phyloP scores from a whole-genome alignment of 805 yeast species.

The Zygosaccharomyces kombuchaensis region DNA sequence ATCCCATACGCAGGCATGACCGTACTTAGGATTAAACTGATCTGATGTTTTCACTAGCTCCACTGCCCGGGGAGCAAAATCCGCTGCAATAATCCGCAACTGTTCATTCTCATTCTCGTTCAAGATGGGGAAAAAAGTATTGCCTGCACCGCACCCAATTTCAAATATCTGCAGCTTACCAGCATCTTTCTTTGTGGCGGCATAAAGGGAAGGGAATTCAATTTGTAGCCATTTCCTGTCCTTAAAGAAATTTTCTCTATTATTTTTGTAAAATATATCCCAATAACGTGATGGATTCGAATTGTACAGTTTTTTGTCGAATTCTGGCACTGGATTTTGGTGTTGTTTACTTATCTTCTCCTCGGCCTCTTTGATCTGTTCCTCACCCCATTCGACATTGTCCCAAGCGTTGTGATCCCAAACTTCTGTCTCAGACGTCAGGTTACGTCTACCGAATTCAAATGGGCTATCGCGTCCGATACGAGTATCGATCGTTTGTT shows the following conservation, averaged over 20 bases:
- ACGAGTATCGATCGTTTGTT: slow-evolving; percentile 38
- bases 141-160: slow-evolving; percentile 98
- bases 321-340: slow-evolving; percentile 80
- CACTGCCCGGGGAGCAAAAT: slow-evolving; percentile 85
- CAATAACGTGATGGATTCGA: slow-evolving; percentile 88
- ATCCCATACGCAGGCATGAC: slow-evolving; percentile 93
- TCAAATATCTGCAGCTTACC: slow-evolving; percentile 77
- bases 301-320: slow-evolving; percentile 74
- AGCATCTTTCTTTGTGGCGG: slow-evolving; percentile 66
- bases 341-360: slow-evolving; percentile 69
- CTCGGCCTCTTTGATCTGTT: slow-evolving; percentile 72
- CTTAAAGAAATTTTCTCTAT: slow-evolving; percentile 90
- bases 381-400: slow-evolving; percentile 96
- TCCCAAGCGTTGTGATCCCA: slow-evolving; percentile 94
- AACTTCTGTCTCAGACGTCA: slow-evolving; percentile 71
- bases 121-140: slow-evolving; percentile 88
- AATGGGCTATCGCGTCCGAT: slow-evolving; percentile 86
- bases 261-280: slow-evolving; percentile 90
- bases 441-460: slow-evolving; percentile 81
- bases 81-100: slow-evolving; percentile 75
- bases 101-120: slow-evolving; percentile 77
- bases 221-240: slow-evolving; percentile 94
- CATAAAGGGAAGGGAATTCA: slow-evolving; percentile 84
- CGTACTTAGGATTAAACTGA: slow-evolving; percentile 53
- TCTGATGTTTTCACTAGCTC: slow-evolving; percentile 69